Evolutionary conservation across 73 alveolate species (phyloP).

Genomic region (Uronychia binucleata): DNA sequence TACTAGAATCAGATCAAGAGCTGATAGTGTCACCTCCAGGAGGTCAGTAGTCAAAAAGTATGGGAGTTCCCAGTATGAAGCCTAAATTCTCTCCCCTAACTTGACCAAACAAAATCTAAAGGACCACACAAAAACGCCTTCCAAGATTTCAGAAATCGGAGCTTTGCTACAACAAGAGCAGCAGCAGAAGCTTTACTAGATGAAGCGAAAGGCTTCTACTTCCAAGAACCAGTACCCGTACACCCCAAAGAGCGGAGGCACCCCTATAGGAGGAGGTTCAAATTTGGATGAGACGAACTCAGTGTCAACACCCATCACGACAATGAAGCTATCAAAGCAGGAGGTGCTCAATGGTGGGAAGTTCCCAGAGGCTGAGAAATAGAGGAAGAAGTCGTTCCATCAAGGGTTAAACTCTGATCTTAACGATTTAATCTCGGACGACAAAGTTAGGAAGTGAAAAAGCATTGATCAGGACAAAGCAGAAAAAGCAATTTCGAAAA

Average conservation of each 20-base stretch:
- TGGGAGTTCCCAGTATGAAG: not conserved
- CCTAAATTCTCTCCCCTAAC: not conserved
- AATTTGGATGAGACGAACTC: not conserved
- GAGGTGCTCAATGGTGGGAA: not conserved
- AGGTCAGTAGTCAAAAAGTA: not conserved
- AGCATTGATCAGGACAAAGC: not conserved
- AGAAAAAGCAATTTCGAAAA: not conserved
- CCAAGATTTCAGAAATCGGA: no score
- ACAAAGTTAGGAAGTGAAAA: not conserved
- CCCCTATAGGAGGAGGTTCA: not conserved
- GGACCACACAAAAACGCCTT: no score
- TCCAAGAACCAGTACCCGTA: not conserved
- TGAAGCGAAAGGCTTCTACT: not conserved
- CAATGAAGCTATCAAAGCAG: not conserved
- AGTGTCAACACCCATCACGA: not conserved
- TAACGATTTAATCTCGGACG: no score
- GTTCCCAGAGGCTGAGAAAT: not conserved
- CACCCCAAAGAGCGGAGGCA: not conserved
- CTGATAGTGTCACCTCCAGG: not conserved
- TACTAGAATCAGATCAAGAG: not conserved
- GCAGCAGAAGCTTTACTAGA: not conserved
- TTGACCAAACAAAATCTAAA: not conserved
- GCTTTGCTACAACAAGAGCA: no score
- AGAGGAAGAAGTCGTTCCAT: not conserved
- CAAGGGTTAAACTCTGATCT: not conserved